A percentile compares a stretch with the other conserved stretches of the same genome.
phyloP scores from a whole-genome alignment of 139 green algal genomes.

The Mesostigma viride region DNA sequence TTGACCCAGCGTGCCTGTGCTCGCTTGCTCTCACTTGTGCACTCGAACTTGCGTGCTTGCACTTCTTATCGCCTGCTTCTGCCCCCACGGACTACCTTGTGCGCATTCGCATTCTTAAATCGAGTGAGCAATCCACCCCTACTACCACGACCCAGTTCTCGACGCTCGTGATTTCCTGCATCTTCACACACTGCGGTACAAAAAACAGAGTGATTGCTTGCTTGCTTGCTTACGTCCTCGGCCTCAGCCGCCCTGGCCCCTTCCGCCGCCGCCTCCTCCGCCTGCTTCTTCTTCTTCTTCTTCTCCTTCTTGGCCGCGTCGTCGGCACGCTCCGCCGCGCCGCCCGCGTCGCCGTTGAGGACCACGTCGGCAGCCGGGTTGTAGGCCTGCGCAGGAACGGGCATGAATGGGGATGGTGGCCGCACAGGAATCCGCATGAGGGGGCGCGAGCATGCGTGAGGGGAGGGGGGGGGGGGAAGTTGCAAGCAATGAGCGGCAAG shows the following conservation, averaged over 20 bases:
- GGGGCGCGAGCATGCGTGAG: neutral
- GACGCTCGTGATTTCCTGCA: too few species aligned
- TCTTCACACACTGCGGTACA: too few species aligned
- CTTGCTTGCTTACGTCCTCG: constrained; percentile 15
- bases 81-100: too few species aligned
- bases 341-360: neutral
- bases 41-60: too few species aligned
- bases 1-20: too few species aligned
- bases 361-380: constrained; percentile 19
- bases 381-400: constrained; percentile 16
- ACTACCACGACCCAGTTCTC: too few species aligned
- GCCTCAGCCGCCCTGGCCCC: neutral
- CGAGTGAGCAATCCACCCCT: too few species aligned
- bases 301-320: constrained; percentile 54
- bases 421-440: neutral
- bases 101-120: too few species aligned
- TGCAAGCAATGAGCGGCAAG: neutral
- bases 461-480: neutral
- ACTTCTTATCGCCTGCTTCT: too few species aligned
- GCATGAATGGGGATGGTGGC: neutral
- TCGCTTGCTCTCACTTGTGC: too few species aligned
- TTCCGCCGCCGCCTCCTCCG: constrained; percentile 7
- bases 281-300: constrained; percentile 36
- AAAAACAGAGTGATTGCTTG: too few species aligned
- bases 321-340: constrained; percentile 45